These are phyloP conservation scores for Cyclotella distinguenda DNA, from an alignment of 108 stramenopile genomes.

Conservation along the genomic window DNA sequence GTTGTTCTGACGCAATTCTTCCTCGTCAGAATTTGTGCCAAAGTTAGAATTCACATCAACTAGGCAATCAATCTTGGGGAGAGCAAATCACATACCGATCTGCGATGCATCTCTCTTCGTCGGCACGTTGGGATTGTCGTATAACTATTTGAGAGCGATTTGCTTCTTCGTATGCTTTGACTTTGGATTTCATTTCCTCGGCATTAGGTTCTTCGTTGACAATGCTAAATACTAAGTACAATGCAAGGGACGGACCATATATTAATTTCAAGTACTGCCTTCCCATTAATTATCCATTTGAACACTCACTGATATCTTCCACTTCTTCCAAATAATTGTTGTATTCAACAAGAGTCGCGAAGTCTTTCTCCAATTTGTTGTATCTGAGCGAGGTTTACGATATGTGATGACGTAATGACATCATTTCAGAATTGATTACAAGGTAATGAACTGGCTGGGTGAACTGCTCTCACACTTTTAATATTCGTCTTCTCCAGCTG, in stretches of 20 bases:
- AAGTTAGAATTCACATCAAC: background rate
- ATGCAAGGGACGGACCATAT: background rate
- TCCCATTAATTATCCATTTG: background rate
- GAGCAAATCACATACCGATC: constrained; percentile 44
- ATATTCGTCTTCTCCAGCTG: constrained; percentile 76
- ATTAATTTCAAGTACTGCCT: background rate
- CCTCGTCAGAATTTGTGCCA: background rate
- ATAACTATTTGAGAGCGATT: constrained; percentile 79
- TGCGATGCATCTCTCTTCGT: constrained; percentile 83
- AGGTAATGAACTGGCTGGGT: background rate
- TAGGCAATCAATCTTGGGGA: background rate
- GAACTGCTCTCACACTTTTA: constrained; percentile 66
- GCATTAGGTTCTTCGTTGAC: constrained; percentile 89
- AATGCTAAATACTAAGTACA: constrained; percentile 59
- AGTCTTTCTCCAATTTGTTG: constrained; percentile 81
- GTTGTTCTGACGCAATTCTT: constrained; percentile 76
- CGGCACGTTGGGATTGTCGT: constrained; percentile 84
- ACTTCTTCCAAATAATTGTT: constrained; percentile 91
- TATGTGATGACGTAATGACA: background rate
- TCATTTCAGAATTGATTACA: background rate
- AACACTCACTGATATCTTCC: constrained; percentile 68
- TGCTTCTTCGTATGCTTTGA: constrained; percentile 77
- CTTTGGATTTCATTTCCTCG: constrained; percentile 78
- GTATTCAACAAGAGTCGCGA: constrained; percentile 74
- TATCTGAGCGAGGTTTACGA: constrained; percentile 26